Evolutionary conservation across 805 yeast species (phyloP).

Genomic region (Spathaspora arborariae): DNA sequence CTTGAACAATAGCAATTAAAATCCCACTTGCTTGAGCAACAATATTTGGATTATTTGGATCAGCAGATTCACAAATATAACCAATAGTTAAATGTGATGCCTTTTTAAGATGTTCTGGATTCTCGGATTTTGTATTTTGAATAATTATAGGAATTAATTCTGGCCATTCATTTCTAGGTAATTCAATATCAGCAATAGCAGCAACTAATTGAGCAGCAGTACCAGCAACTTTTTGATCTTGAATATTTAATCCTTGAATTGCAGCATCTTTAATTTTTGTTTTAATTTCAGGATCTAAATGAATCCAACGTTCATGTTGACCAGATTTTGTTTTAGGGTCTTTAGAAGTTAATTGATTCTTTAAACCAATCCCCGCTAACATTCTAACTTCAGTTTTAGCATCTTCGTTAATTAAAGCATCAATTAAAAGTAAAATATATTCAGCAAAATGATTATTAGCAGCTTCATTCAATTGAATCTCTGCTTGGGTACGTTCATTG

Average conservation of each 20-base stretch:
- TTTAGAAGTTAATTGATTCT: constrained; percentile 85
- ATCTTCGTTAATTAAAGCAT: constrained; percentile 62
- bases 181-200: constrained; percentile 93
- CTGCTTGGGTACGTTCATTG: constrained; percentile 69
- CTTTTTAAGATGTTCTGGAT: constrained; percentile 76
- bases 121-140: constrained; percentile 76
- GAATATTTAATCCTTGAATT: constrained; percentile 57
- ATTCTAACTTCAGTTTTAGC: constrained; percentile 79
- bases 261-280: constrained; percentile 58
- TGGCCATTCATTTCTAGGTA: constrained; percentile 86
- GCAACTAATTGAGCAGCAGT: constrained; percentile 93
- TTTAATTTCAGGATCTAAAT: constrained; percentile 52
- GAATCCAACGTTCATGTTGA: constrained; percentile 73
- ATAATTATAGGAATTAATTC: constrained; percentile 81
- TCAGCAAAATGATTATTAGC: constrained; percentile 74
- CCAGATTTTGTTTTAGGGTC: constrained; percentile 55
- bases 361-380: constrained; percentile 83
- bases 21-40: constrained; percentile 87
- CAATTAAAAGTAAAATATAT: constrained; percentile 66
- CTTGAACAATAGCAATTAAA: constrained; percentile 93
- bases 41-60: constrained; percentile 73
- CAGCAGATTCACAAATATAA: constrained; percentile 92
- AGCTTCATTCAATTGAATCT: constrained; percentile 64
- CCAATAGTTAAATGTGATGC: constrained; percentile 89
- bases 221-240: constrained; percentile 76